phyloP scores from a whole-genome alignment of 1,284 basidiomycete species.

The Puccinia novopanici region DNA sequence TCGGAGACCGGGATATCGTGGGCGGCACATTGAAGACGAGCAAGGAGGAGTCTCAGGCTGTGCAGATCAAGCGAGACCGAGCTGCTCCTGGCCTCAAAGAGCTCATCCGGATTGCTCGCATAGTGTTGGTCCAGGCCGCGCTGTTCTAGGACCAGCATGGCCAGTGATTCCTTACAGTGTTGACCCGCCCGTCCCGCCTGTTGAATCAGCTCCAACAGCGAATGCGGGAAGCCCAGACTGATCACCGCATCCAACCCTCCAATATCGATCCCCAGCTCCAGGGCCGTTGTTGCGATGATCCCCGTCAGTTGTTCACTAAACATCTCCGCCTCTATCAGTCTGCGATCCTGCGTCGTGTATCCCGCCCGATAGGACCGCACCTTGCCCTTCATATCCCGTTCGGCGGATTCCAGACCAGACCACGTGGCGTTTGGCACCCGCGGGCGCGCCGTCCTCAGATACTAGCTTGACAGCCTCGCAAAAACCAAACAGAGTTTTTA shows the following conservation, averaged over 20 bases:
- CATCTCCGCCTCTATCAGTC: constrained; percentile 81
- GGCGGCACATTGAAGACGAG: constrained; percentile 83
- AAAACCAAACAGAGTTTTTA: constrained; percentile 74
- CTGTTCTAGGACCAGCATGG: constrained; percentile 73
- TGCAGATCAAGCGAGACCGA: constrained; percentile 65
- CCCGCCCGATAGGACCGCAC: constrained; percentile 85
- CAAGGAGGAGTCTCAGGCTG: constrained; percentile 75
- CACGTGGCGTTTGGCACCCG: constrained; percentile 70
- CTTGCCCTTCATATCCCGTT: constrained; percentile 72
- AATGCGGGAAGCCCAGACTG: constrained; percentile 82
- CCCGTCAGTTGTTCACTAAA: too few species aligned
- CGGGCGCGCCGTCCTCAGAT: too few species aligned
- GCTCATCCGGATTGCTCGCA: constrained; percentile 69
- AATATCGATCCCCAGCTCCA: too few species aligned
- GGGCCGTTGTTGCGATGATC: too few species aligned
- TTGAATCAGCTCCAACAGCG: constrained; percentile 77
- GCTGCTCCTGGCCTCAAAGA: constrained; percentile 62
- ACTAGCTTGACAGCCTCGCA: constrained; percentile 69
- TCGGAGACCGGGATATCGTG: constrained; percentile 83
- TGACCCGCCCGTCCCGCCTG: constrained; percentile 86
- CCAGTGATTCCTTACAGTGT: constrained; percentile 77
- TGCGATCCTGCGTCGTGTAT: constrained; percentile 71
- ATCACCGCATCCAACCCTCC: too few species aligned
- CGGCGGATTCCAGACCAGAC: constrained; percentile 78
- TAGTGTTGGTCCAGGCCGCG: constrained; percentile 79